These are phyloP conservation scores for Pittosporum tobira DNA, from an alignment of 129 eudicot genomes.

Conservation along the genomic window DNA sequence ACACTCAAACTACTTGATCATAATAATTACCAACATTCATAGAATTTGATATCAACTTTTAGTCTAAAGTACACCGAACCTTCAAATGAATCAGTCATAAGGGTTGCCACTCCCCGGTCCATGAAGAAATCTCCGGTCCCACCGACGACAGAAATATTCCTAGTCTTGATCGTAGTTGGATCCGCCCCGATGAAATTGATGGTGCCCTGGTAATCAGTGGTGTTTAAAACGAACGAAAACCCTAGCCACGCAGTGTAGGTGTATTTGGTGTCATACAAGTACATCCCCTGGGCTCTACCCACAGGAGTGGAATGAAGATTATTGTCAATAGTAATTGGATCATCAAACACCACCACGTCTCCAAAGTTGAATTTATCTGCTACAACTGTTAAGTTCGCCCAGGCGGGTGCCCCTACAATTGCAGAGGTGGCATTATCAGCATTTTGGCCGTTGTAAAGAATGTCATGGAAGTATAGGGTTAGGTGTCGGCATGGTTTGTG, in stretches of 20 bases:
- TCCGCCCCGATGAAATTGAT: constrained; percentile 48
- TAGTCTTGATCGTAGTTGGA: constrained; percentile 33
- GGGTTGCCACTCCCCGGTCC: constrained; percentile 58
- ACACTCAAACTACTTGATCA: no score
- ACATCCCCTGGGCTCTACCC: constrained; percentile 60
- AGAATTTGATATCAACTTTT: constrained; percentile 46
- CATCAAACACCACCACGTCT: constrained; percentile 42
- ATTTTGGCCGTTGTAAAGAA: constrained; percentile 42
- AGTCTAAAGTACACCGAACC: constrained; percentile 58
- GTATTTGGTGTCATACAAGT: constrained; percentile 33
- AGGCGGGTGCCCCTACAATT: constrained; percentile 41
- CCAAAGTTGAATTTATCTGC: constrained; percentile 34
- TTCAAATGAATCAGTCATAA: constrained; percentile 50
- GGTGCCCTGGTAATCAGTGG: constrained; percentile 34
- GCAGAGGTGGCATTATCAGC: constrained; percentile 43
- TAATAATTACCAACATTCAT: constrained; percentile 65
- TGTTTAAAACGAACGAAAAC: constrained; percentile 49
- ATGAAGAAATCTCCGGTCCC: constrained; percentile 78
- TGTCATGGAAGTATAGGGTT: constrained; percentile 47
- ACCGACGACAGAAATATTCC: constrained; percentile 60
- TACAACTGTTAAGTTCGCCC: constrained; percentile 34
- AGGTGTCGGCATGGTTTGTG: constrained; percentile 44
- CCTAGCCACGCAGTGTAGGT: constrained; percentile 40
- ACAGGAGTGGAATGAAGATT: constrained; percentile 40
- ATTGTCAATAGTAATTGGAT: constrained; percentile 50